Percentiles rank a stretch among this genome's conserved stretches.
Evolutionary conservation across 177 flowering plant species (phyloP).

Genomic region (Tripterygium wilfordii): DNA sequence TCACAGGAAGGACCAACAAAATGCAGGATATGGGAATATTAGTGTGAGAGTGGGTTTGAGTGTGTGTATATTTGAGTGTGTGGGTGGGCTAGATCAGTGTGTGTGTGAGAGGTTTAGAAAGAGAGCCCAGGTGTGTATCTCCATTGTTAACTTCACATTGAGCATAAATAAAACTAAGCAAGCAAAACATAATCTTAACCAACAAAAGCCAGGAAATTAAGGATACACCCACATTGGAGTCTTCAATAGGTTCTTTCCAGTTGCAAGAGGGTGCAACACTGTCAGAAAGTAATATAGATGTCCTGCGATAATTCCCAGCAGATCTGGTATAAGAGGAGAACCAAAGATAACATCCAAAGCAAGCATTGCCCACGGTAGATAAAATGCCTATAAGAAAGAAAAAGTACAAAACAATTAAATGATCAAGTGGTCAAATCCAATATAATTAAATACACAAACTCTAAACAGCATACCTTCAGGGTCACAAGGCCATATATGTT

Average conservation of each 20-base stretch:
- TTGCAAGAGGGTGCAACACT: constrained; percentile 67
- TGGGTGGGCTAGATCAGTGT: too few species aligned
- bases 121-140: background rate
- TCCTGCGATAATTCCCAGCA: constrained; percentile 78
- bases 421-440: too few species aligned
- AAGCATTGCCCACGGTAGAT: constrained; percentile 92
- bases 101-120: too few species aligned
- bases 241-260: constrained; percentile 32
- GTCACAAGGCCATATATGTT: constrained; percentile 73
- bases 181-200: background rate
- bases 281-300: constrained; percentile 80
- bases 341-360: constrained; percentile 83
- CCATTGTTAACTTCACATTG: background rate
- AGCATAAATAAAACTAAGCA: background rate
- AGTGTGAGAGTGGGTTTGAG: too few species aligned
- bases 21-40: too few species aligned
- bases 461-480: constrained; percentile 67
- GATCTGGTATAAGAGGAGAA: constrained; percentile 54
- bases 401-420: too few species aligned
- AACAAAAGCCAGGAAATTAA: background rate
- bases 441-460: too few species aligned
- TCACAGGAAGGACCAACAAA: too few species aligned
- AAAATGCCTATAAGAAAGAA: constrained; percentile 59
- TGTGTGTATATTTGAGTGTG: too few species aligned
- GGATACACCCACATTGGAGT: constrained; percentile 80